phyloP scores from a whole-genome alignment of 2,329 filamentous ascomycete genomes.

The Xylaria sp. region DNA sequence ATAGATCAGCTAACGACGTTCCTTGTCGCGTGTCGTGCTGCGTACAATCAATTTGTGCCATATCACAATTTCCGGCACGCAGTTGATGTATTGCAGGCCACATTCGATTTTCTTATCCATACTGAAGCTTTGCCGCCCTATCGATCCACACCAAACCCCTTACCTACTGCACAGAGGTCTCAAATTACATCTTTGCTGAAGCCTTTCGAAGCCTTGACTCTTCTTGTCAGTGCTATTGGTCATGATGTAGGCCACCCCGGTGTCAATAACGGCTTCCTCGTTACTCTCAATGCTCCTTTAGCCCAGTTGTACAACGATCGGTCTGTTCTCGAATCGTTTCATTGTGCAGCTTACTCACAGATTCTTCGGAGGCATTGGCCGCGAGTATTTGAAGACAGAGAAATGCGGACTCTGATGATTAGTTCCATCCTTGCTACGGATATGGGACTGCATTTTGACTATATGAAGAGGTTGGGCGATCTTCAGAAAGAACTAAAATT shows the following conservation, averaged over 20 bases:
- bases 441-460: slow-evolving; percentile 96
- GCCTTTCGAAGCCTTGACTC: slow-evolving; percentile 85
- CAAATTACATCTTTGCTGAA: slow-evolving; percentile 77
- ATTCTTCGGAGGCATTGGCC: slow-evolving; percentile 95
- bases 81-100: slow-evolving; percentile 91
- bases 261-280: slow-evolving; percentile 96
- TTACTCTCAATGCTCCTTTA: slow-evolving; percentile 88
- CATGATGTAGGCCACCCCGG: slow-evolving; percentile 97
- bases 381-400: slow-evolving; percentile 74
- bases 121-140: slow-evolving; percentile 78
- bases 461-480: slow-evolving; percentile 86
- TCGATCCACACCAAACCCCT: slow-evolving; percentile 47
- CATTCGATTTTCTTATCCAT: slow-evolving; percentile 85
- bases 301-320: slow-evolving; percentile 97
- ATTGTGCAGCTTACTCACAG: slow-evolving; percentile 95
- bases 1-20: slow-evolving; percentile 83
- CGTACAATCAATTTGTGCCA: slow-evolving; percentile 96
- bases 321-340: slow-evolving; percentile 95
- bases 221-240: slow-evolving; percentile 94
- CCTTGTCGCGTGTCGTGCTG: slow-evolving; percentile 83
- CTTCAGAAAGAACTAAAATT: slow-evolving; percentile 78
- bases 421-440: slow-evolving; percentile 97
- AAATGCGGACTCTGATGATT: slow-evolving; percentile 90
- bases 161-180: slow-evolving; percentile 53
- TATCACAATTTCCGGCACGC: slow-evolving; percentile 99